Evolutionary conservation across 2,329 filamentous ascomycete species (phyloP), one percentile per base, ranked within the genome.

Genomic region (Colletotrichum tanaceti): DNA sequence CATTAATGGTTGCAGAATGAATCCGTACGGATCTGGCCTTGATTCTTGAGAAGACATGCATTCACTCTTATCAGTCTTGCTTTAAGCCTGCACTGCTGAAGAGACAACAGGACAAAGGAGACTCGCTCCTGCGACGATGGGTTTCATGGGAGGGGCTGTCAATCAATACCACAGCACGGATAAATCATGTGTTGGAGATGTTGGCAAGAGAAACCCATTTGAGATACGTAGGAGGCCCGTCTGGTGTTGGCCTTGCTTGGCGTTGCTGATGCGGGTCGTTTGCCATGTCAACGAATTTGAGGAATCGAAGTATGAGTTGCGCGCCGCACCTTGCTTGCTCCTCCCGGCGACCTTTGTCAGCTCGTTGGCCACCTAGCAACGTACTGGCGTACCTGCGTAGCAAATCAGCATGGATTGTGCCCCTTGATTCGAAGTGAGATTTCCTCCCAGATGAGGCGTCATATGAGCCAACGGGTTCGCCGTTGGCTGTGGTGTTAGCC

Each of bases 361-460:
- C n/a, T n/a, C 13, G 11, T 49, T 46, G 28, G n/a, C 20, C 28
- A 7, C 9, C 28, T 32, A 22, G 50, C 41, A 20, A 9, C 20
- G 11, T 46, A 20, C 53, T 13, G 20, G 6, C 43, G 38, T 55
- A 60, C 62, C 20, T 57, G 49, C 22, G 50, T 61, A 57, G 65
- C 63, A 57, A 35, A 65, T 69, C 22, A 47, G 62, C 63, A 55
- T 65, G 62, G 63, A n/a, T 44, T 46, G 39, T 18, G 39, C 58
- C 64, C 58, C 59, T 63, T 53, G 64, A 63, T 46, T 53, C 41
- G 38, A 54, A 11, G 55, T 28, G 35, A 57, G 50, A 65, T 59
- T 32, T 43, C 46, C 47, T 55, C 61, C 38, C 24, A 50, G 63
- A 47, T 46, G 32, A 66, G 28, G 66, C 58, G 62, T 64, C 32